Evolutionary conservation across 2,329 filamentous ascomycete species (phyloP).

Genomic region (Diaporthe sp.): DNA sequence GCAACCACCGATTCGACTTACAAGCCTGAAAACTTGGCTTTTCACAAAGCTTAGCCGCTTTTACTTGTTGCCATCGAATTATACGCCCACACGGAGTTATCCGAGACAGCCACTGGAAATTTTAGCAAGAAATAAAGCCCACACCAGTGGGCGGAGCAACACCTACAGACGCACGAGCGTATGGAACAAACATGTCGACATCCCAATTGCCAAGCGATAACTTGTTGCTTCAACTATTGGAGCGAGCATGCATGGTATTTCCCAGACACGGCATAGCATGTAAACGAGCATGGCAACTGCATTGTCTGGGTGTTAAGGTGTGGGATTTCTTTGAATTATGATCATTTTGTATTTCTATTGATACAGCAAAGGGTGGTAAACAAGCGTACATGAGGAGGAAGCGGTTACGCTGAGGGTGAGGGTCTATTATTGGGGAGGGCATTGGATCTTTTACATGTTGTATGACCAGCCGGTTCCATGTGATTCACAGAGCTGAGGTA

Average conservation of each 20-base stretch:
- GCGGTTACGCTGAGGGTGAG: background rate
- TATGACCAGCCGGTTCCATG: background rate
- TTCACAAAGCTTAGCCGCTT: background rate
- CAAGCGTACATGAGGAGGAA: too few relatives aligned
- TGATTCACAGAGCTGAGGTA: background rate
- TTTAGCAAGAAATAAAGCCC: background rate
- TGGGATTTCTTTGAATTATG: background rate
- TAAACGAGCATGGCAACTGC: constrained; percentile 7
- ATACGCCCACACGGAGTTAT: background rate
- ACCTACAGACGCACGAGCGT: background rate
- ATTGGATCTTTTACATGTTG: background rate
- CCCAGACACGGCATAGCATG: constrained; percentile 17
- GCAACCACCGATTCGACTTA: constrained; percentile 21
- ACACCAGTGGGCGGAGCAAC: background rate
- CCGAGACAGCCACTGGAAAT: background rate
- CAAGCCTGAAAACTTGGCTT: background rate
- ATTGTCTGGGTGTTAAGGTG: background rate
- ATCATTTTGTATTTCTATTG: background rate
- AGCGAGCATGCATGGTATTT: background rate
- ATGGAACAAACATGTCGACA: background rate
- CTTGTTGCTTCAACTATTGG: background rate
- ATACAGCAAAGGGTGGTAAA: background rate
- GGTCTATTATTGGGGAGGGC: background rate
- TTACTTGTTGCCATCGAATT: background rate
- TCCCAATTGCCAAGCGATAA: constrained; percentile 2